Base-by-base conservation (phyloP, 352 stramenopile species). In the Globisporangium heterothallicum region DNA sequence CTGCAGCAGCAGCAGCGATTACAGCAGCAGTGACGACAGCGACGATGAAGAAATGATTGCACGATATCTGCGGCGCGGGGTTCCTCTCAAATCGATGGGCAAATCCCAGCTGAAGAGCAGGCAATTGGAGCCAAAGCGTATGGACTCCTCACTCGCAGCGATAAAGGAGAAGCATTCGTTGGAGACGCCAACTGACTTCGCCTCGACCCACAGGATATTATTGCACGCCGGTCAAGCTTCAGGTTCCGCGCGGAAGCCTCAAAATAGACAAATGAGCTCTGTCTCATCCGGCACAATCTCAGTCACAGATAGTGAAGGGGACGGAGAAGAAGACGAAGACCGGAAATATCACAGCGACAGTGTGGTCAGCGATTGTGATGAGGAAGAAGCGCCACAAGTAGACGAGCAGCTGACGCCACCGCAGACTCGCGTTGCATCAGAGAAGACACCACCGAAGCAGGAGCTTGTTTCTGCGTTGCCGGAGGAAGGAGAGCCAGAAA, bases 281-380 rank as follows among this genome's bases (percentile, higher is more conserved):
- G 64, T 59, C 21, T 70, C 63, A 22, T 36, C 49, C 4, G 29
- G 49, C 65, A 69, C 62, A 40, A 38, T 74, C 58, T 71, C 66
- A 67, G 48, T 59, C 34, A 66, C 62, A 32, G 56, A 64, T 19
- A 64, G 62, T 34, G 66, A 72, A 18, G 32, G 32, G 10, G 32
- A 38, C 14, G 32, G n/a, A n/a, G 32, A 38, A 12, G 63, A 54
- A 21, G 34, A 59, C 3, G 51, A 61, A 2, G 51, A 58, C 47
- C 40, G 49, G 16, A 61, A 65, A 47, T 18, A 40, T 13, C 45
- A 29, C 46, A 57, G 34, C 26, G 50, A 34, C 53, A 21, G 26
- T 43, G 49, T 16, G 19, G 35, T 52, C 13, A 45, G 42, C 35
- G 32, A 54, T 34, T 66, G 64, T 42, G 38, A 69, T 46, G 51